These are phyloP conservation scores for Mycena crocata DNA, from an alignment of 768 basidiomycete genomes.

Conservation along the genomic window DNA sequence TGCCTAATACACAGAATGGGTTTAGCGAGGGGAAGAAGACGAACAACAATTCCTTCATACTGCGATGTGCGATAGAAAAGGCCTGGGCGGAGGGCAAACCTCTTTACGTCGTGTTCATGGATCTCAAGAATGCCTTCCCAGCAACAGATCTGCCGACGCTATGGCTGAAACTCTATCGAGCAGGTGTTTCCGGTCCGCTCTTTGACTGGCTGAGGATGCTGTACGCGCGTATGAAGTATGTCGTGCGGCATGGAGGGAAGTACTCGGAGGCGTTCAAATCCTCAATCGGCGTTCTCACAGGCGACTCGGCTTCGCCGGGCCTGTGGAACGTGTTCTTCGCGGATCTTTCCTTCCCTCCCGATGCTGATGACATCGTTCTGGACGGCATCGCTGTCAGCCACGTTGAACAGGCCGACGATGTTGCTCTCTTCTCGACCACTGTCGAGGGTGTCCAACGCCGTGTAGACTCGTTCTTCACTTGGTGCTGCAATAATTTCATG, in stretches of 20 bases:
- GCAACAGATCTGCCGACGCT: too few relatives aligned
- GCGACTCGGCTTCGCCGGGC: slow-evolving; percentile 26
- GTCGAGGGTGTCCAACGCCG: slow-evolving; percentile 31
- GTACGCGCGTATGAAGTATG: slow-evolving; percentile 4
- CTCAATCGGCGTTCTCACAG: slow-evolving; percentile 22
- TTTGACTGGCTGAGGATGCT: slow-evolving; percentile 30
- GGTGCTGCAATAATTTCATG: slow-evolving; percentile 41
- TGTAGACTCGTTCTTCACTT: slow-evolving; percentile 28
- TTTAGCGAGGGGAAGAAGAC: slow-evolving; percentile 41
- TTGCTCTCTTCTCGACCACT: slow-evolving; percentile 35
- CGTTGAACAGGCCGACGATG: too few relatives aligned
- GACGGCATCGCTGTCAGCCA: slow-evolving; percentile 21
- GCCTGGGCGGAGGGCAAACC: too few relatives aligned
- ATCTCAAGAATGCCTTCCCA: too few relatives aligned
- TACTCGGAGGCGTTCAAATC: slow-evolving; percentile 28
- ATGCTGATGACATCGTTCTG: slow-evolving; percentile 35
- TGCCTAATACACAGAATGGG: slow-evolving; percentile 47
- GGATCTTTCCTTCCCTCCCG: slow-evolving; percentile 20
- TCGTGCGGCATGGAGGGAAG: neutral
- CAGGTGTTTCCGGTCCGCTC: slow-evolving; percentile 38
- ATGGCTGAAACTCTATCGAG: too few relatives aligned
- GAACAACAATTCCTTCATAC: slow-evolving; percentile 42
- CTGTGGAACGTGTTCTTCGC: too few relatives aligned
- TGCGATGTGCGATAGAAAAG: slow-evolving; percentile 35
- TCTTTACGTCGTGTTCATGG: too few relatives aligned